These are phyloP conservation scores for Eremomyces bilateralis DNA, from an alignment of 495 filamentous ascomycete genomes.

Conservation along the genomic window DNA sequence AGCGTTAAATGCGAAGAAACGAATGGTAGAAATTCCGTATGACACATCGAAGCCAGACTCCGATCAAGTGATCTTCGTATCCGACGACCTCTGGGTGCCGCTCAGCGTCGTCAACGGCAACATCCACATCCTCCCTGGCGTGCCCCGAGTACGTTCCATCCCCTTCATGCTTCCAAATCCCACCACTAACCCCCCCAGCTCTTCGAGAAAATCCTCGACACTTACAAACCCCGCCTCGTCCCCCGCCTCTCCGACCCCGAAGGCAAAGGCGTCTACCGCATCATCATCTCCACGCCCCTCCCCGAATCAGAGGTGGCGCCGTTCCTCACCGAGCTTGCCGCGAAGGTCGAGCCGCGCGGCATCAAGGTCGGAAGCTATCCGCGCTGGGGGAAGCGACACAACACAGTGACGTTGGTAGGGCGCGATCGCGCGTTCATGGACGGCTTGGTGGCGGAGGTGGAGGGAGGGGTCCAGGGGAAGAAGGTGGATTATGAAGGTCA, in stretches of 20 bases:
- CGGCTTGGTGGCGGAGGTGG: slow-evolving; percentile 35
- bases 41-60: slow-evolving; percentile 38
- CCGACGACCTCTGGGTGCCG: slow-evolving; percentile 78
- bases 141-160: too few relatives aligned
- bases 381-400: slow-evolving; percentile 66
- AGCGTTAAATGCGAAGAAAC: slow-evolving; percentile 51
- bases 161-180: too few relatives aligned
- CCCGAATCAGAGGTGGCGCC: slow-evolving; percentile 65
- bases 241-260: slow-evolving; percentile 55
- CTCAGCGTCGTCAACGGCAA: slow-evolving; percentile 76
- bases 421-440: slow-evolving; percentile 40
- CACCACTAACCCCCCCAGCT: too few relatives aligned
- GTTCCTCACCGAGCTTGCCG: slow-evolving; percentile 61
- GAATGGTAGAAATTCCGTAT: slow-evolving; percentile 74
- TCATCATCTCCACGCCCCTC: slow-evolving; percentile 70
- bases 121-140: slow-evolving; percentile 77
- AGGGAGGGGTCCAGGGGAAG: slow-evolving; percentile 34
- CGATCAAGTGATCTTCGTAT: slow-evolving; percentile 50
- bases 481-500: slow-evolving; percentile 36
- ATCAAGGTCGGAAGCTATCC: slow-evolving; percentile 97
- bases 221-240: slow-evolving; percentile 45
- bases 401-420: slow-evolving; percentile 84
- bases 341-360: slow-evolving; percentile 41
- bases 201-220: slow-evolving; percentile 56
- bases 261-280: slow-evolving; percentile 51